Evolutionary conservation across 208 protist species (phyloP).

Genomic region (Leishmania tropica): DNA sequence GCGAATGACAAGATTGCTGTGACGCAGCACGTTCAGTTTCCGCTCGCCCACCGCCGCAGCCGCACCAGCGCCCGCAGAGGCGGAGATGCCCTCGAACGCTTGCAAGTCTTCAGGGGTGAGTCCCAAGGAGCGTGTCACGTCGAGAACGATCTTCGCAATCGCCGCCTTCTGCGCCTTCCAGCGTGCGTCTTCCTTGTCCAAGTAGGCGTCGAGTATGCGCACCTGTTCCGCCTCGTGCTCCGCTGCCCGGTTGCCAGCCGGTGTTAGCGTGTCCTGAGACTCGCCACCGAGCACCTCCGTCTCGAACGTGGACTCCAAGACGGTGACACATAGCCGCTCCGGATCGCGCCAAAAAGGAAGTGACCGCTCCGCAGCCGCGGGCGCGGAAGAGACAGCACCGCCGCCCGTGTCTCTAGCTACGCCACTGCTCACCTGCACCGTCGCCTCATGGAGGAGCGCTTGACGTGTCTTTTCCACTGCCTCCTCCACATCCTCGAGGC

Average conservation of each 20-base stretch:
- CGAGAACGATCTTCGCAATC: conserved; percentile 60
- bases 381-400: background rate
- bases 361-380: background rate
- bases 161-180: conserved; percentile 81
- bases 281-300: conserved; percentile 49
- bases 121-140: conserved; percentile 39
- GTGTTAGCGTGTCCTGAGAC: conserved; percentile 37
- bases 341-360: conserved; percentile 62
- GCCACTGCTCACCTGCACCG: background rate
- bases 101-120: conserved; percentile 69
- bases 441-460: conserved; percentile 20
- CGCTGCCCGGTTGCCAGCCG: conserved; percentile 34
- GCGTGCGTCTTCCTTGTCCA: conserved; percentile 48
- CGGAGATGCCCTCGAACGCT: conserved; percentile 25
- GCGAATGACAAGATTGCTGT: conserved; percentile 85
- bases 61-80: background rate
- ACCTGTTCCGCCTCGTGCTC: conserved; percentile 55
- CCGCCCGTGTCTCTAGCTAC: background rate
- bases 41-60: background rate
- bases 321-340: conserved; percentile 62
- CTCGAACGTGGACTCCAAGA: conserved; percentile 84
- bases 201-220: conserved; percentile 74
- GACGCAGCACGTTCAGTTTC: conserved; percentile 58
- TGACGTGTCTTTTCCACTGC: conserved; percentile 38
- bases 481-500: conserved; percentile 30